These are phyloP conservation scores for Hansenula sp. DNA, from an alignment of 1,139 yeast species.

Conservation along the genomic window DNA sequence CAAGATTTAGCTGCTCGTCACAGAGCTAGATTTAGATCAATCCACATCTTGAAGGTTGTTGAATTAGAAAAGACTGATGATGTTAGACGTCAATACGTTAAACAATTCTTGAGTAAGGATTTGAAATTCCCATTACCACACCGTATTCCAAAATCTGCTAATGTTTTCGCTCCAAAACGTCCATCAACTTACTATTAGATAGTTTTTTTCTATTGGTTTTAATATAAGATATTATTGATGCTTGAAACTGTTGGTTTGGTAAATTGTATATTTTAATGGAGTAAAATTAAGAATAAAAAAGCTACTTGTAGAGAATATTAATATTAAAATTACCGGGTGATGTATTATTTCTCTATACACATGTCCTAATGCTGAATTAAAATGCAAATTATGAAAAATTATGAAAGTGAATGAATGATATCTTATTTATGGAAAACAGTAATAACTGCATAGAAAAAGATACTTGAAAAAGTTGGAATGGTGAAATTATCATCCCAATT, in stretches of 20 bases:
- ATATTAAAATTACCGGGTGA: too few species aligned
- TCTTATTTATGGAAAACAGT: conserved; percentile 24
- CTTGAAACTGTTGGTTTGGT: conserved; percentile 1
- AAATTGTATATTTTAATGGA: conserved; percentile 18
- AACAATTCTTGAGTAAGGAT: conserved; percentile 93
- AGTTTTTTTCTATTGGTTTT: neutral
- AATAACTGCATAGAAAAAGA: conserved; percentile 49
- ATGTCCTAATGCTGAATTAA: neutral
- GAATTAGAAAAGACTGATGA: conserved; percentile 97
- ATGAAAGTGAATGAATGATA: neutral
- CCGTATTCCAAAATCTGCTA: conserved; percentile 92
- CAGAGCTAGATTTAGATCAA: conserved; percentile 99
- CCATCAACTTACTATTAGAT: conserved; percentile 82
- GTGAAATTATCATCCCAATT: conserved; percentile 90
- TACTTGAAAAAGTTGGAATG: conserved; percentile 80
- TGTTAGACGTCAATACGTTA: conserved; percentile 98
- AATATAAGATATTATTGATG: neutral
- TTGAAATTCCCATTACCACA: conserved; percentile 99
- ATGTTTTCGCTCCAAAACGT: conserved; percentile 86
- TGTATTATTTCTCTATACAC: neutral
- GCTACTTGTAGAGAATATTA: neutral
- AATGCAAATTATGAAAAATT: neutral
- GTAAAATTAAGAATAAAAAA: conserved; percentile 2
- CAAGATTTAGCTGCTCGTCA: conserved; percentile 99
- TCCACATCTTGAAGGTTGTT: conserved; percentile 98